These are phyloP conservation scores for Trichoderma sp. DNA, from an alignment of 2,329 filamentous ascomycete genomes.

Conservation along the genomic window DNA sequence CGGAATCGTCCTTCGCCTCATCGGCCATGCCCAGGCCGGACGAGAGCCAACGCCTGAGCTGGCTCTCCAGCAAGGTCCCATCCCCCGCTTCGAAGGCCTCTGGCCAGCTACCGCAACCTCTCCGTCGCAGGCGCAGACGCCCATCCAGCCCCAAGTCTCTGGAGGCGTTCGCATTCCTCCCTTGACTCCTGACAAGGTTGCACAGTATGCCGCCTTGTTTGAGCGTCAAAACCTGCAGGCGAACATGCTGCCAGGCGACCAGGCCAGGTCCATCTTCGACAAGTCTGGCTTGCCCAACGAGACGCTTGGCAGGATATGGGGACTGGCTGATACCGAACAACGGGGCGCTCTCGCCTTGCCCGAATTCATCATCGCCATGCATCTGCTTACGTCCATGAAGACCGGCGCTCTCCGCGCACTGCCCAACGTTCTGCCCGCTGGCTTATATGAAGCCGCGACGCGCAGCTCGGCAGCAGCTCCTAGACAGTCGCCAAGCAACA, in stretches of 20 bases:
- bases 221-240: slow-evolving; percentile 81
- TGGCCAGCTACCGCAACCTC: slow-evolving; percentile 23
- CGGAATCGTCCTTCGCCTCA: slow-evolving; percentile 86
- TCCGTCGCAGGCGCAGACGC: slow-evolving; percentile 44
- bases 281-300: slow-evolving; percentile 88
- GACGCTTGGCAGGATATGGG: slow-evolving; percentile 91
- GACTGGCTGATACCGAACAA: slow-evolving; percentile 88
- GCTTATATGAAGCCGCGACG: slow-evolving; percentile 85
- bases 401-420: slow-evolving; percentile 74
- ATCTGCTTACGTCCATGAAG: slow-evolving; percentile 89
- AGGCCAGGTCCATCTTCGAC: slow-evolving; percentile 92
- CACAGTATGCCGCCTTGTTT: slow-evolving; percentile 85
- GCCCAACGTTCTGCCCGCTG: slow-evolving; percentile 76
- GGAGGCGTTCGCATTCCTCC: slow-evolving; percentile 84
- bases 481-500: slow-evolving; percentile 50
- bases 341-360: slow-evolving; percentile 80
- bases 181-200: slow-evolving; percentile 80
- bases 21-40: slow-evolving; percentile 90
- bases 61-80: slow-evolving; percentile 79
- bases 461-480: slow-evolving; percentile 51
- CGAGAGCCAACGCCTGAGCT: slow-evolving; percentile 76
- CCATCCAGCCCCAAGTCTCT: slow-evolving; percentile 55
- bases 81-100: slow-evolving; percentile 88
- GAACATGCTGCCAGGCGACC: slow-evolving; percentile 71
- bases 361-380: slow-evolving; percentile 98